Conservation (phyloP, 2,329 filamentous ascomycete species). For the Dothiorella sarmentorum region DNA sequence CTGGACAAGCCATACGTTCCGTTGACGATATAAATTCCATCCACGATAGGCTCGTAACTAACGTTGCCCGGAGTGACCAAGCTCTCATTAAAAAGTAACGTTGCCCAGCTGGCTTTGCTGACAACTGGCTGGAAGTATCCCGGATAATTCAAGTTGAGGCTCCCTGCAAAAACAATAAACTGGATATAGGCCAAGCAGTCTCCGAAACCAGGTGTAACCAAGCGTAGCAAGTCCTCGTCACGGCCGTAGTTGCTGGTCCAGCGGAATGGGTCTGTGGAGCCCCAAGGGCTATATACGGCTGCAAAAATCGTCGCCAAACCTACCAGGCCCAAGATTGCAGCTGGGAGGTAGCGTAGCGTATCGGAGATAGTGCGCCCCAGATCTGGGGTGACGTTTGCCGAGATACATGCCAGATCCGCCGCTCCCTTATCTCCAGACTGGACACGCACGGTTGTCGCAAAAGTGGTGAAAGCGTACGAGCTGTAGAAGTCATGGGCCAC, state of each 20-base stretch:
- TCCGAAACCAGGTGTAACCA: constrained; percentile 93
- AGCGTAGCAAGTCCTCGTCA: constrained; percentile 82
- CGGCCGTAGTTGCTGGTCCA: constrained; percentile 98
- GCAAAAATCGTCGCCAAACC: constrained; percentile 80
- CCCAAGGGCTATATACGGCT: constrained; percentile 90
- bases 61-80: constrained; percentile 69
- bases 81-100: constrained; percentile 89
- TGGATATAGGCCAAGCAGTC: constrained; percentile 98
- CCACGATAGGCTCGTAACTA: constrained; percentile 61
- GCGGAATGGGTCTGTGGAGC: constrained; percentile 81
- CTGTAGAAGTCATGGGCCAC: constrained; percentile 72
- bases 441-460: constrained; percentile 69
- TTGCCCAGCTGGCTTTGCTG: constrained; percentile 83
- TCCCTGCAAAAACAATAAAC: constrained; percentile 84
- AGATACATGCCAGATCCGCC: constrained; percentile 73
- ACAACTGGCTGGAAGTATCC: constrained; percentile 91
- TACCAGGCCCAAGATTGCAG: constrained; percentile 73
- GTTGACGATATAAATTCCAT: constrained; percentile 83
- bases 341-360: constrained; percentile 71
- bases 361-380: constrained; percentile 67
- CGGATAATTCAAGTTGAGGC: constrained; percentile 81
- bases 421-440: constrained; percentile 66
- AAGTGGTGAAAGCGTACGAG: constrained; percentile 82
- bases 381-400: constrained; percentile 78
- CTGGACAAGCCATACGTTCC: constrained; percentile 75